phyloP scores from a whole-genome alignment of 352 stramenopile genomes.

The Lagenidium giganteum region DNA sequence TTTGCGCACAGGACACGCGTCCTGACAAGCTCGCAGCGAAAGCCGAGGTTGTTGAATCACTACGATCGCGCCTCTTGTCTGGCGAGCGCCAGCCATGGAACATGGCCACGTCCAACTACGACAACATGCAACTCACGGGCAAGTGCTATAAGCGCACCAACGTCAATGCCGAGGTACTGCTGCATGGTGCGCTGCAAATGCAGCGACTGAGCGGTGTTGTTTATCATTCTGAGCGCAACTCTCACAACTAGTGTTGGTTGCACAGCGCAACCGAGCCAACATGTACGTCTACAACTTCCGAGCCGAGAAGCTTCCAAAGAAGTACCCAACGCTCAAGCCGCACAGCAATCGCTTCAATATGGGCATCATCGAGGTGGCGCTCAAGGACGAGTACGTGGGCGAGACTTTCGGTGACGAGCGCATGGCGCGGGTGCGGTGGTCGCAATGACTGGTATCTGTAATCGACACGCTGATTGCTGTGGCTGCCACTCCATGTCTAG shows the following conservation, averaged over 20 bases:
- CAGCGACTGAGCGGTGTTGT: too few relatives aligned
- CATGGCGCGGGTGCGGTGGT: slow-evolving; percentile 41
- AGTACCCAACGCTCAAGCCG: slow-evolving; percentile 63
- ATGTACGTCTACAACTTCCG: slow-evolving; percentile 87
- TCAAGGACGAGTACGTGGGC: slow-evolving; percentile 55
- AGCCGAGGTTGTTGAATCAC: slow-evolving; percentile 47
- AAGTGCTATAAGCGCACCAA: slow-evolving; percentile 78
- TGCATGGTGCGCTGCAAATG: too few relatives aligned
- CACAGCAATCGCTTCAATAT: slow-evolving; percentile 79
- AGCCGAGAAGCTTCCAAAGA: slow-evolving; percentile 78
- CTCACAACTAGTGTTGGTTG: too few relatives aligned
- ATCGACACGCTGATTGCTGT: neutral
- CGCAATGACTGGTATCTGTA: neutral
- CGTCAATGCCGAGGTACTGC: slow-evolving; percentile 61
- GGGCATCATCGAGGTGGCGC: slow-evolving; percentile 62
- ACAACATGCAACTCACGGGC: slow-evolving; percentile 65
- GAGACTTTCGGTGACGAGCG: slow-evolving; percentile 67
- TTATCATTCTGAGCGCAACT: too few relatives aligned
- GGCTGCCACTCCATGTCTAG: slow-evolving; percentile 15
- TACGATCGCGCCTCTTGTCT: slow-evolving; percentile 57
- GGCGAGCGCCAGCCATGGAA: slow-evolving; percentile 55
- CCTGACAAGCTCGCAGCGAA: slow-evolving; percentile 51
- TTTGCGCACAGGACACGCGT: slow-evolving; percentile 54
- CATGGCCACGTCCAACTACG: slow-evolving; percentile 58
- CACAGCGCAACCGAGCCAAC: slow-evolving; percentile 59